Evolutionary conservation across 257 asterid species (phyloP), one percentile per base, ranked within the genome.

Genomic region (Nicotiana paniculata): DNA sequence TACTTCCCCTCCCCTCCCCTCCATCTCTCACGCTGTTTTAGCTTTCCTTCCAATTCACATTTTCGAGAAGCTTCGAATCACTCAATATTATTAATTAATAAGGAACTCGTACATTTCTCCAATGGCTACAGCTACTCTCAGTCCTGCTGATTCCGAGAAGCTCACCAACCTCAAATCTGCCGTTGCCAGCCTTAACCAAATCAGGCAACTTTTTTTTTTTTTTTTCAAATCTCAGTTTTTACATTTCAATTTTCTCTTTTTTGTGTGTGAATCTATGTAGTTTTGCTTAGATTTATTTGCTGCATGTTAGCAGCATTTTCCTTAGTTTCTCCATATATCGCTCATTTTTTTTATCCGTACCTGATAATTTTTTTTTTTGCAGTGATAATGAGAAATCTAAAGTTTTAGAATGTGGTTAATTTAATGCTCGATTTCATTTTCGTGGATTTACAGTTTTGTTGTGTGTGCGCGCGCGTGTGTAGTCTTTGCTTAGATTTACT

Each of bases 91-190:
- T 32, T 32, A 32, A 32, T 3, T 43, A 7, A 39, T 6, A 43
- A 43, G 9, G 48, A 33, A 35, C 76, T 68, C 30, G 17, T 17
- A 9, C 75, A 33, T 59, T n/a, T 67, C 59, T 9, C 21, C 62
- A 83, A 90, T 90, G 90, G 90, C 93, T 43, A 74, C 92, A 5
- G 86, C 85, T 65, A 74, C 89, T 9, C 65, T 93, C 55, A 90
- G 85, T 81, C 74, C 89, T 5, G 85, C 91, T 17, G 96, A 92
- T 86, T 83, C 96, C 18, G 90, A 92, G 83, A 93, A 91, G 89
- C 88, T 95, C 82, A 28, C 88, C 54, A 87, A 87, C 78, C 97
- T 95, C 79, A 90, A 91, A 85, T 88, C 96, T 24, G 90, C 95
- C 18, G 91, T 90, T 39, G 83, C 96, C 63, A 51, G 80, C 62